phyloP scores from a whole-genome alignment of 2,329 filamentous ascomycete species.

The Dothidotthia symphoricarpi region DNA sequence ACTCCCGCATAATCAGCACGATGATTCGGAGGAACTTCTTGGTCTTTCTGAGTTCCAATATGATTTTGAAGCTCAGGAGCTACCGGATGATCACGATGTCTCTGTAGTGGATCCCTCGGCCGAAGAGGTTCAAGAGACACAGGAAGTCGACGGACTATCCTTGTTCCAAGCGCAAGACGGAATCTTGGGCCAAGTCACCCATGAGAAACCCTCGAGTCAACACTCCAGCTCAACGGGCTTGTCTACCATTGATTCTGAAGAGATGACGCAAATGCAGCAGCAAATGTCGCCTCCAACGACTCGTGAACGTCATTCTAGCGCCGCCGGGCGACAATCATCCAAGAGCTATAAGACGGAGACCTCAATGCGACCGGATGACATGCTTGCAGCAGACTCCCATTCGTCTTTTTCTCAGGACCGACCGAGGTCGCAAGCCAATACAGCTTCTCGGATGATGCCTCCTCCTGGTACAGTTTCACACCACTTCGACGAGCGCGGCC shows the following conservation, averaged over 20 bases:
- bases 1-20: neutral
- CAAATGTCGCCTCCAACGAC: neutral
- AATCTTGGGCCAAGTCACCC: neutral
- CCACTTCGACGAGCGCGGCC: neutral
- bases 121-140: slow-evolving; percentile 14
- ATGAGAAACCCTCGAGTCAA: neutral
- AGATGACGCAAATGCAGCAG: slow-evolving; percentile 6
- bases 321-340: neutral
- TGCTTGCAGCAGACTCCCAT: slow-evolving; percentile 1
- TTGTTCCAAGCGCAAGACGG: slow-evolving; percentile 1
- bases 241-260: slow-evolving; percentile 13
- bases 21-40: neutral
- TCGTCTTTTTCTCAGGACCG: slow-evolving; percentile 16
- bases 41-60: slow-evolving; percentile 8
- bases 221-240: slow-evolving; percentile 6
- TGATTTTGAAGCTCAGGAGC: slow-evolving; percentile 1
- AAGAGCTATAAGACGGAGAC: neutral
- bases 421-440: slow-evolving; percentile 34
- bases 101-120: slow-evolving; percentile 5
- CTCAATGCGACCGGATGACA: neutral
- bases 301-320: neutral
- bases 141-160: slow-evolving; percentile 4
- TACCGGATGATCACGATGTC: slow-evolving; percentile 3
- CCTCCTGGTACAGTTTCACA: slow-evolving; percentile 2
- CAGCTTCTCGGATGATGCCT: slow-evolving; percentile 30